A percentile compares a stretch with the other conserved stretches of the same genome.
These are phyloP conservation scores for Chytridiales sp. DNA, from an alignment of 371 early-diverging fungal genomes.

Conservation along the genomic window DNA sequence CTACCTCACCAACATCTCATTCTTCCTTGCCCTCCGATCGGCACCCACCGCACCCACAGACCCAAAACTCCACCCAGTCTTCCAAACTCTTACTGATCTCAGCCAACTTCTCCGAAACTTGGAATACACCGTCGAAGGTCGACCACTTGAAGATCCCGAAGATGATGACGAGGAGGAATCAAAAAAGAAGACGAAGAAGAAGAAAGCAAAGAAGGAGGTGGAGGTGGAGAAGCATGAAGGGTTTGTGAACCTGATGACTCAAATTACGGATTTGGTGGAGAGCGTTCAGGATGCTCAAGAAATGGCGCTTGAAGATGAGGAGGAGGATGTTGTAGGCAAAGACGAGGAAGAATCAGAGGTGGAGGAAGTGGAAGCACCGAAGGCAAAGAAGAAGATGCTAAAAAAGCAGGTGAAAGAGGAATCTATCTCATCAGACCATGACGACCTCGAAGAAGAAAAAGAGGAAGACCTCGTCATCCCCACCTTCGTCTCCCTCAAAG, in stretches of 20 bases:
- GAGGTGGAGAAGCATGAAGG: conserved; percentile 18
- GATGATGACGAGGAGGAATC: conserved; percentile 33
- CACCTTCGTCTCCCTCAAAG: conserved; percentile 8
- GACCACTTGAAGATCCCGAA: conserved; percentile 26
- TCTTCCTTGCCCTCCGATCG: conserved; percentile 79
- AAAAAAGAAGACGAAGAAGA: conserved; percentile 22
- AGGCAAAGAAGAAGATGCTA: conserved; percentile 29
- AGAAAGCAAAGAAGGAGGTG: conserved; percentile 12
- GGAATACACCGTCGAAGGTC: conserved; percentile 61
- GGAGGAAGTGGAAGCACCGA: conserved; percentile 39
- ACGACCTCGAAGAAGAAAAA: conserved; percentile 6
- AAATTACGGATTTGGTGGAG: conserved; percentile 24
- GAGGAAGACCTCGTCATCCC: conserved; percentile 23
- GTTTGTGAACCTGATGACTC: conserved; percentile 18
- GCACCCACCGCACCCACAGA: conserved; percentile 43
- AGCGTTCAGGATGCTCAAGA: conserved; percentile 10
- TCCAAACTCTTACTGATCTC: conserved; percentile 71
- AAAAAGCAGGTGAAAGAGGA: conserved; percentile 5
- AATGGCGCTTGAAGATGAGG: conserved; percentile 34
- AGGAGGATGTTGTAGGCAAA: conserved; percentile 39
- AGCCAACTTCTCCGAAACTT: conserved; percentile 68
- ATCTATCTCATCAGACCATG: background rate
- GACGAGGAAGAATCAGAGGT: conserved; percentile 35
- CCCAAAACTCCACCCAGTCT: conserved; percentile 70
- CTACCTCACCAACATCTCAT: conserved; percentile 87